Evolutionary conservation across 495 filamentous ascomycete species (phyloP), one percentile per base, ranked within the genome.

Genomic region (Bathelium albidoporum): DNA sequence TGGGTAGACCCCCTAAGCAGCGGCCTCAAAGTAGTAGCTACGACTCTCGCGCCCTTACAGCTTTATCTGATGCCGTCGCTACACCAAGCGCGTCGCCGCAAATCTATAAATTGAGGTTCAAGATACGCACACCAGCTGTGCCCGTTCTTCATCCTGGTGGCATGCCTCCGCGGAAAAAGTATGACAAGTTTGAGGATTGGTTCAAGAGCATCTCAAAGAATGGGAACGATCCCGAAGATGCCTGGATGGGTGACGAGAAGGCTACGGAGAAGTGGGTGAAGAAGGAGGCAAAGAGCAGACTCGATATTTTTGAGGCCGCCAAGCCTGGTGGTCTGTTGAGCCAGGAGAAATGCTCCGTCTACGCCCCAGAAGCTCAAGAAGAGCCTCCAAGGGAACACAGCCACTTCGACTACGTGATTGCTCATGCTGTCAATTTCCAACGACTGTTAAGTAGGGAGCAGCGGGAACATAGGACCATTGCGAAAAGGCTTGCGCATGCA

Each of bases 361-460:
- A 87, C 69, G 78, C 83, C n/a, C 86, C 87, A 0, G 90, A 96
- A 63, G 81, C 84, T 52, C 87, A 90, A 65, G 79, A 83, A 44
- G 84, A 87, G 62, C 89, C 88, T 1, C 81, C 85, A 5, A 83
- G 81, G 62, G 90, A 89, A 61, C 96, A 89, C 76, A 85, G 86
- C 18, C 92, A 96, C 69, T 81, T 83, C 62, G 91, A 97, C 70
- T 89, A 96, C 69, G 79, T 97, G 9, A 81, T 89, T 45, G 84
- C 86, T 16, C 91, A 95, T 68, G 90, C 89, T 52, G 66, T 89
- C 12, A 83, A 90, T 66, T 91, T 97, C 68, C 84, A 89, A 44
- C 85, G 82, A 65, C 77, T 96, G 43, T 80, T 97, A 77, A 75
- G 85, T 26, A 79, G 84, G 60, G 95, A 97, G 72, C 83, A 87